Conservation (phyloP, 2,329 filamentous ascomycete species). For the Pestalotiopsis sp. region DNA sequence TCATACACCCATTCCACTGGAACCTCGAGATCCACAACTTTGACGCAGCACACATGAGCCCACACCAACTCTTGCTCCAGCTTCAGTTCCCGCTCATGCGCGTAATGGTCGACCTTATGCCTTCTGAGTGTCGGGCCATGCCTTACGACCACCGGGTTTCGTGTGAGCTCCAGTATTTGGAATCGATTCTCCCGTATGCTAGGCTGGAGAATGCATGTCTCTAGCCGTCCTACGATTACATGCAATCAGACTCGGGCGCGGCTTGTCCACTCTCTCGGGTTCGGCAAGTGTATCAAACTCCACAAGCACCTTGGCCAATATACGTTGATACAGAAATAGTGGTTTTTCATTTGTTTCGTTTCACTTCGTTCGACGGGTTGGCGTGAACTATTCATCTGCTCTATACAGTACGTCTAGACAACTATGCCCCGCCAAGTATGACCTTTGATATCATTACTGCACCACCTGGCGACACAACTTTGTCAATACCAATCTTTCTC, state of each 20-base stretch:
- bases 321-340: background rate
- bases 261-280: background rate
- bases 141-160: background rate
- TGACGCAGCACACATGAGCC: background rate
- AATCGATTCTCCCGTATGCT: background rate
- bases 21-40: background rate
- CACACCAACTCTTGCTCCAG: background rate
- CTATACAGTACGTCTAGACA: slow-evolving; percentile 10
- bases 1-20: background rate
- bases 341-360: slow-evolving; percentile 10
- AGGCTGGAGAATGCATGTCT: background rate
- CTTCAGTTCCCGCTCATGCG: background rate
- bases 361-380: slow-evolving; percentile 7
- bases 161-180: slow-evolving; percentile 2
- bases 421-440: background rate
- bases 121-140: background rate
- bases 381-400: background rate
- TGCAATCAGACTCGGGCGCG: background rate
- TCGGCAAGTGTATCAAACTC: background rate
- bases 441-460: slow-evolving; percentile 15
- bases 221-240: background rate
- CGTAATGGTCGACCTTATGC: background rate
- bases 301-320: background rate
- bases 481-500: slow-evolving; percentile 11
- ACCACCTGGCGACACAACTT: slow-evolving; percentile 15